phyloP scores from a whole-genome alignment of 2,329 filamentous ascomycete genomes.

The Arthrobotrys entomopaga region DNA sequence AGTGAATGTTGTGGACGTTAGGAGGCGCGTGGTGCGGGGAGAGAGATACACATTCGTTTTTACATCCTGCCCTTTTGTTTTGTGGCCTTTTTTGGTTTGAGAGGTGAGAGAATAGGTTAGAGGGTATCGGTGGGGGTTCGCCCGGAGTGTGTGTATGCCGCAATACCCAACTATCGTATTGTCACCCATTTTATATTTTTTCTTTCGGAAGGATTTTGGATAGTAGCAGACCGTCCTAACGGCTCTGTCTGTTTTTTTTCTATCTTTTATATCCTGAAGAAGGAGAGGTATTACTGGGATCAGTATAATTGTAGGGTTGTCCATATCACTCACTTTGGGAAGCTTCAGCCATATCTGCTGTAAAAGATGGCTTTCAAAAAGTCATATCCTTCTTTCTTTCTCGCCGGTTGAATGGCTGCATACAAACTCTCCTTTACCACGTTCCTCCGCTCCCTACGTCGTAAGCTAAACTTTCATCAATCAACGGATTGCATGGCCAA shows the following conservation, averaged over 20 bases:
- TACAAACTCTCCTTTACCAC: slow-evolving; percentile 7
- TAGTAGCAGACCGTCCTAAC: slow-evolving; percentile 31
- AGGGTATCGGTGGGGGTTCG: slow-evolving; percentile 14
- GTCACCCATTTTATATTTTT: slow-evolving; percentile 50
- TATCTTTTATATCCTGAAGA: slow-evolving; percentile 6
- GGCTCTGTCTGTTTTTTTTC: slow-evolving; percentile 21
- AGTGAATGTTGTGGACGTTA: slow-evolving; percentile 57
- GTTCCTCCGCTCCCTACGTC: slow-evolving; percentile 54
- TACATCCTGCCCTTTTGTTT: slow-evolving; percentile 41
- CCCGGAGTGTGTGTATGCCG: slow-evolving; percentile 34
- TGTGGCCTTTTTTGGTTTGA: slow-evolving; percentile 14
- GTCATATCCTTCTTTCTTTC: slow-evolving; percentile 36
- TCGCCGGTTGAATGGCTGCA: slow-evolving; percentile 15
- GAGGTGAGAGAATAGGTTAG: slow-evolving; percentile 22
- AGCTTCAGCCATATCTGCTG: slow-evolving; percentile 12
- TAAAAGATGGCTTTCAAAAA: slow-evolving; percentile 40
- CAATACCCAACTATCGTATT: slow-evolving; percentile 56
- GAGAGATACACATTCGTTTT: slow-evolving; percentile 26
- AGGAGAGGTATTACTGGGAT: slow-evolving; percentile 46
- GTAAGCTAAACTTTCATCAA: slow-evolving; percentile 56
- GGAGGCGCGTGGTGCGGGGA: slow-evolving; percentile 45
- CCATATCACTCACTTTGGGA: slow-evolving; percentile 28
- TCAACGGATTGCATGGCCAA: slow-evolving; percentile 55
- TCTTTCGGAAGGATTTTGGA: not conserved
- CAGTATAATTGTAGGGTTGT: slow-evolving; percentile 55